Evolutionary conservation across 257 asterid species (phyloP), one percentile per base, ranked within the genome.

Genomic region (Capsicum rhomboideum): DNA sequence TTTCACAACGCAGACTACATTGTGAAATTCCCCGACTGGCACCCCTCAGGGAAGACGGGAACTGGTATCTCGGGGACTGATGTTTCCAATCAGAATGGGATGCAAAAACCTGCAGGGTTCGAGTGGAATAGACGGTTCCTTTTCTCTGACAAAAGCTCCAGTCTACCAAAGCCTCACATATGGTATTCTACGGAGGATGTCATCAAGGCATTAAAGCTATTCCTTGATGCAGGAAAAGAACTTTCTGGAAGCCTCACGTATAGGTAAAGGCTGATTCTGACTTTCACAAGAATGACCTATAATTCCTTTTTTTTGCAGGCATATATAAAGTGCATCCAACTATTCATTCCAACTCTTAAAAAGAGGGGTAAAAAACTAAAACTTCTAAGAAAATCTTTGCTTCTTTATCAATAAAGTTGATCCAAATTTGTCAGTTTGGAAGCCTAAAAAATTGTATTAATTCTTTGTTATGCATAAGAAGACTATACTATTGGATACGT

Each of bases 1-100:
- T 91, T 92, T 87, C 99, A 96, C 78, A 96, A 96, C 90, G 91
- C 84, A 28, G 99, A 96, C 86, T 96, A 93, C 91, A 93, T 96
- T 77, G 98, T 92, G 42, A 85, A 93, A 84, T 91, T 96, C 86
- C 99, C 99, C 14, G 98, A 94, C 86, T 93, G 97, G 97, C 94
- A 93, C 88, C 98, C 98, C 67, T 90, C 94, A 0, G 84, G 66
- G 59, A 67, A 82, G 83, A 66, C 67, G 37, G 87, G 75, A 79
- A 84, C 82, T 67, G 84, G 56, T 88, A 34, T 78, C 82, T 86
- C 85, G 72, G 81, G 77, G 84, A 66, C 84, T 82, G 85, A 85
- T 74, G 26, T 50, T 52, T 75, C 81, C 81, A 75, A 17, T 26
- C 81, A 75, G 81, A 75, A 75, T 61, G 69, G 68, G 86, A 89